Percentiles rank a stretch among this genome's conserved stretches.
Evolutionary conservation across 192 early-diverging fungal species (phyloP).

Genomic region (Obelidium mucronatum): DNA sequence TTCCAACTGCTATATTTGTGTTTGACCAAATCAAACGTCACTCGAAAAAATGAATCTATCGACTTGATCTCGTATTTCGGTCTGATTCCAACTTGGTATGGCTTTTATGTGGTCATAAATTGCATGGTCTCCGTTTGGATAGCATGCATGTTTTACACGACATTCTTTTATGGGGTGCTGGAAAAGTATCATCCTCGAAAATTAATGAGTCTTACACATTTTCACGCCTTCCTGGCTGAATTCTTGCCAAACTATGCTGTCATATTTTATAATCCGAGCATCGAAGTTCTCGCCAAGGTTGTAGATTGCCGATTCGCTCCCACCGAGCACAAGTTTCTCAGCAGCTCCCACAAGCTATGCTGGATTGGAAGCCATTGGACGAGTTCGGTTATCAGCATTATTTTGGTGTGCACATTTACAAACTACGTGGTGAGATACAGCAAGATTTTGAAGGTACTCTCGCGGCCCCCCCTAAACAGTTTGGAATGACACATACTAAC

Average conservation of each 20-base stretch:
- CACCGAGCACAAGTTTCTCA: neutral
- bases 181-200: conserved; percentile 2
- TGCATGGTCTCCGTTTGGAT: conserved; percentile 7
- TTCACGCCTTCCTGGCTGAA: conserved; percentile 23
- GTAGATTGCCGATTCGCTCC: conserved; percentile 8
- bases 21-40: conserved; percentile 1
- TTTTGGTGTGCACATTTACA: conserved; percentile 10
- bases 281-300: conserved; percentile 13
- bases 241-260: conserved; percentile 27
- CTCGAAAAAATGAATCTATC: neutral
- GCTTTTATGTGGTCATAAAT: neutral
- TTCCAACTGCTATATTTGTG: conserved; percentile 22
- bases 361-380: conserved; percentile 9
- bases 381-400: neutral
- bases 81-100: neutral
- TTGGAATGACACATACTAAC: neutral
- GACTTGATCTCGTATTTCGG: conserved; percentile 13
- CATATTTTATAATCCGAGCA: conserved; percentile 13
- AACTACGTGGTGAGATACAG: conserved; percentile 12
- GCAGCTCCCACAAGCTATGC: neutral
- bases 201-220: neutral
- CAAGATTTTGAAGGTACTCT: conserved; percentile 10
- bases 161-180: neutral
- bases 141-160: conserved; percentile 13
- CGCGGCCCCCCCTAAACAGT: neutral